Conservation (phyloP, 257 asterid genomes). For the Avicennia marina region DNA sequence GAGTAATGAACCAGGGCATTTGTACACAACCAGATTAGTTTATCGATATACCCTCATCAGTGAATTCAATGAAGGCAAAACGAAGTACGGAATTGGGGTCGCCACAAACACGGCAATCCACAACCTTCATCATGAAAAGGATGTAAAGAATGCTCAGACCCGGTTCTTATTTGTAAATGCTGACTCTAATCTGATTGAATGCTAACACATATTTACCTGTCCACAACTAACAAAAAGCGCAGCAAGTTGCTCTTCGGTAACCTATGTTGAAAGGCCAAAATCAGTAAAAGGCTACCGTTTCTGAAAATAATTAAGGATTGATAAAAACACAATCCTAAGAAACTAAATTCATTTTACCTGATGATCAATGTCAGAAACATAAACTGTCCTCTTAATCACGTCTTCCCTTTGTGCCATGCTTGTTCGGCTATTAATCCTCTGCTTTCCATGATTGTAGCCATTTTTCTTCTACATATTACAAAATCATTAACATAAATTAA, state of each 20-base stretch:
- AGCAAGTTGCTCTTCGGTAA: constrained; percentile 77
- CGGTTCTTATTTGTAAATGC: not conserved
- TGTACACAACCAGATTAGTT: not conserved
- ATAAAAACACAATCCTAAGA: not conserved
- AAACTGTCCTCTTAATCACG: constrained; percentile 70
- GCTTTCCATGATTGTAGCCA: constrained; percentile 45
- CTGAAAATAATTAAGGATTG: not conserved
- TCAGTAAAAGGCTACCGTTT: not conserved
- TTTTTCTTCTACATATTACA: constrained; percentile 46
- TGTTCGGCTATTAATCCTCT: constrained; percentile 53
- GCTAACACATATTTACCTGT: constrained; percentile 32
- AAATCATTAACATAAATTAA: constrained; percentile 18
- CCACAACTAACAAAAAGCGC: constrained; percentile 59
- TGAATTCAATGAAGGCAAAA: constrained; percentile 37
- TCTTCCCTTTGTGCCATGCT: constrained; percentile 72
- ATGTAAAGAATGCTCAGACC: not conserved
- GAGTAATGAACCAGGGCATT: constrained; percentile 8
- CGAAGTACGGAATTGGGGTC: constrained; percentile 45
- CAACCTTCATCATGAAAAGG: not conserved
- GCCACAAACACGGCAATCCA: constrained; percentile 43
- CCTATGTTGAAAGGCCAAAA: constrained; percentile 30
- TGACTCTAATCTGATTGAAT: constrained; percentile 8
- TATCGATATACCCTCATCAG: constrained; percentile 13
- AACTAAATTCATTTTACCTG: constrained; percentile 36
- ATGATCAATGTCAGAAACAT: constrained; percentile 74